These are phyloP conservation scores for Tetrapisispora namnaoensis DNA, from an alignment of 805 yeast species.

Conservation along the genomic window DNA sequence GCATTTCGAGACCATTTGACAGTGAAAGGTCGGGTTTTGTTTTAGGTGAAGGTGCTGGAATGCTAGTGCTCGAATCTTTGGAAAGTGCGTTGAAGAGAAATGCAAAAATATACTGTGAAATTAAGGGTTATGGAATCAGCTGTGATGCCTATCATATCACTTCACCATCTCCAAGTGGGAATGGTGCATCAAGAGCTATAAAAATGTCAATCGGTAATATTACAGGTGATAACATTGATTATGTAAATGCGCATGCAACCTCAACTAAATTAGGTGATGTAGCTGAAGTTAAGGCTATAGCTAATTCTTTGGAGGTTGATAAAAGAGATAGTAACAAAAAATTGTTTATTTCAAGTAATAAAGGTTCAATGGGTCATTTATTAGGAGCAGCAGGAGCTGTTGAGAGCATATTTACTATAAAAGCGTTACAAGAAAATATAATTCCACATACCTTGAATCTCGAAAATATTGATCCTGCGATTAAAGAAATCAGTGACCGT, in stretches of 20 bases:
- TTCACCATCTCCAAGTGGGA: conserved; percentile 74
- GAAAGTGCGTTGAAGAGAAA: conserved; percentile 65
- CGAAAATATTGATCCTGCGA: conserved; percentile 32
- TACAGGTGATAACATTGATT: conserved; percentile 45
- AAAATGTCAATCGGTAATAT: conserved; percentile 51
- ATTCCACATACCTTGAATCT: conserved; percentile 81
- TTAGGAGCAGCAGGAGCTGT: conserved; percentile 96
- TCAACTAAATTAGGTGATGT: conserved; percentile 83
- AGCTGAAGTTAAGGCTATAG: conserved; percentile 75
- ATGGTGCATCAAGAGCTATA: conserved; percentile 83
- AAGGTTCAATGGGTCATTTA: conserved; percentile 89
- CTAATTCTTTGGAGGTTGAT: conserved; percentile 26
- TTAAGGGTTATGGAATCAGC: conserved; percentile 79
- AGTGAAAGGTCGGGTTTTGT: conserved; percentile 73
- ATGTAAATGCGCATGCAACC: conserved; percentile 95
- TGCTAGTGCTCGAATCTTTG: conserved; percentile 63
- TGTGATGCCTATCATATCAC: conserved; percentile 93
- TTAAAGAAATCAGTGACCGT: conserved; percentile 7
- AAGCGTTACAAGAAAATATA: conserved; percentile 46
- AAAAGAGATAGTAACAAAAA: conserved; percentile 1
- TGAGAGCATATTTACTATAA: conserved; percentile 72
- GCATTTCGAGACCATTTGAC: conserved; percentile 86
- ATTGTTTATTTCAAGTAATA: conserved; percentile 64
- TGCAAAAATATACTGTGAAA: conserved; percentile 65
- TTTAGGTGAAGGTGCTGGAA: conserved; percentile 86